Evolutionary conservation across 192 early-diverging fungal species (phyloP).

Genomic region (Rhizophagus clarus): DNA sequence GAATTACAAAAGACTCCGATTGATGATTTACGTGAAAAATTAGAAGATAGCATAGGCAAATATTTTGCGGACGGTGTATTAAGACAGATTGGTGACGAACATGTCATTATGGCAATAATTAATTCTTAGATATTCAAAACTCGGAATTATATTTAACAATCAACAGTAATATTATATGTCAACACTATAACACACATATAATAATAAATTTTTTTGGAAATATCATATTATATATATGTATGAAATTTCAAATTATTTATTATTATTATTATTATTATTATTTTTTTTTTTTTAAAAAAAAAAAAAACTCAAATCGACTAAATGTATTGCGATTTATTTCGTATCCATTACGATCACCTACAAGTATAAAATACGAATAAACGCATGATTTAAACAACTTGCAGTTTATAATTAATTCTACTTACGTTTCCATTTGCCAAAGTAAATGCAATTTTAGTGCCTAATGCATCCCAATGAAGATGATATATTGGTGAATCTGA

Average conservation of each 20-base stretch:
- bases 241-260: neutral
- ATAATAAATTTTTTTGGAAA: neutral
- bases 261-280: neutral
- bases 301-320: neutral
- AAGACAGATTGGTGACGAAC: neutral
- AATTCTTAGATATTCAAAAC: constrained; percentile 10
- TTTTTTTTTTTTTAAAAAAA: neutral
- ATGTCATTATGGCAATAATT: constrained; percentile 18
- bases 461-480: neutral
- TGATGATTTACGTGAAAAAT: constrained; percentile 24
- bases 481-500: neutral
- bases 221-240: neutral
- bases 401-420: neutral
- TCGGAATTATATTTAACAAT: too few relatives aligned
- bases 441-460: neutral
- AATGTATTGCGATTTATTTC: neutral
- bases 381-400: neutral
- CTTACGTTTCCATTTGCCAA: neutral
- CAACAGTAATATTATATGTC: neutral
- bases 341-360: neutral
- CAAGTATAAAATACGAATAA: neutral
- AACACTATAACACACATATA: neutral
- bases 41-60: constrained; percentile 20
- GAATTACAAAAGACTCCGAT: neutral
- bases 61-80: constrained; percentile 15